Conservation (phyloP, 768 basidiomycete genomes). For the Tephrocybe sp. region DNA sequence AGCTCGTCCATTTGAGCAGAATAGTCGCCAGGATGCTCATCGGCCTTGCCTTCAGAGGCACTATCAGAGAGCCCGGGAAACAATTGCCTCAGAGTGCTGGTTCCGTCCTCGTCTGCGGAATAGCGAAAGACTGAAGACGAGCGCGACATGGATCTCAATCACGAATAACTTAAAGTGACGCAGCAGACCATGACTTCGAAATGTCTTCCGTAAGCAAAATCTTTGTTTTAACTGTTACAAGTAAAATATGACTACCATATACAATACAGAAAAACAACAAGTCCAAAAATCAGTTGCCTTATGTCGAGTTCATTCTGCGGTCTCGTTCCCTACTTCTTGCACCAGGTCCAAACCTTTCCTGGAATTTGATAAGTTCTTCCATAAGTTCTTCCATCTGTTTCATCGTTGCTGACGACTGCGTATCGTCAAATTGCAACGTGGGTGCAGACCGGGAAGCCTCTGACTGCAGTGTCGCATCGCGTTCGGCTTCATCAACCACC, state of each 20-base stretch:
- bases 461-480: not conserved
- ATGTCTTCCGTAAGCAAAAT: slow-evolving; percentile 8
- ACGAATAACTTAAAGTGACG: not conserved
- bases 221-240: slow-evolving; percentile 4
- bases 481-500: slow-evolving; percentile 15
- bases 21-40: slow-evolving; percentile 52
- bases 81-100: slow-evolving; percentile 20
- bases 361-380: slow-evolving; percentile 85
- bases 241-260: not conserved
- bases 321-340: slow-evolving; percentile 52
- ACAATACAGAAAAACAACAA: not conserved
- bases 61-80: slow-evolving; percentile 35
- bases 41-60: slow-evolving; percentile 36
- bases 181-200: too few species aligned
- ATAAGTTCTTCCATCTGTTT: slow-evolving; percentile 89
- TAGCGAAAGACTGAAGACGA: not conserved
- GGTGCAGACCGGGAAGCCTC: not conserved
- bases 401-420: slow-evolving; percentile 48
- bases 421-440: slow-evolving; percentile 11
- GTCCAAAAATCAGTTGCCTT: not conserved
- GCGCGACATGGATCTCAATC: slow-evolving; percentile 9
- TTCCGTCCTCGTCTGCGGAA: slow-evolving; percentile 17
- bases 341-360: slow-evolving; percentile 75
- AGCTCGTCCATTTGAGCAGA: slow-evolving; percentile 69
- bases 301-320: slow-evolving; percentile 34